A percentile compares a stretch with the other conserved stretches of the same genome.
Conservation (phyloP, 2,329 filamentous ascomycete species). For the Fusarium devonianum region DNA sequence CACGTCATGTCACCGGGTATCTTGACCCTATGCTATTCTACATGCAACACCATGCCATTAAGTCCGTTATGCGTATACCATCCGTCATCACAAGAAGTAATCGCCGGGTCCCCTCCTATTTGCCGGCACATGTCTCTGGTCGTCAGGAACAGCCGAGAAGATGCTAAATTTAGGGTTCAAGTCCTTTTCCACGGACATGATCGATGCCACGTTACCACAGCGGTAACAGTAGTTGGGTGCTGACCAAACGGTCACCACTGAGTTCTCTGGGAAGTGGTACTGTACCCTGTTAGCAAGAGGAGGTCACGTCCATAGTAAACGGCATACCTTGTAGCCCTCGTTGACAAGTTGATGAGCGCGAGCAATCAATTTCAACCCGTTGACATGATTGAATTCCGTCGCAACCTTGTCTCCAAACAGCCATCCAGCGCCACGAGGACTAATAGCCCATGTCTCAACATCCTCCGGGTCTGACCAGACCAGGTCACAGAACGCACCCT, state of each 20-base stretch:
- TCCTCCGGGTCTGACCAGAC: constrained; percentile 99
- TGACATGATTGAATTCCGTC: constrained; percentile 96
- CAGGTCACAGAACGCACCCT: constrained; percentile 96
- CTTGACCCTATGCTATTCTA: constrained; percentile 53
- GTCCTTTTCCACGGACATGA: constrained; percentile 89
- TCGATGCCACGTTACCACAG: constrained; percentile 95
- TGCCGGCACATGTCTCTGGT: constrained; percentile 80
- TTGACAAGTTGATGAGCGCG: constrained; percentile 98
- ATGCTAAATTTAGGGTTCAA: constrained; percentile 92
- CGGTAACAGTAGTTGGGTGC: constrained; percentile 95
- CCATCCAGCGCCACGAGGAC: constrained; percentile 94
- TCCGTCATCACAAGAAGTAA: constrained; percentile 67
- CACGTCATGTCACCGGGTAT: constrained; percentile 50
- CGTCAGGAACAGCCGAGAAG: constrained; percentile 87
- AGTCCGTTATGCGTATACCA: constrained; percentile 37
- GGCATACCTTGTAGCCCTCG: constrained; percentile 88
- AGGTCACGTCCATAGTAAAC: not conserved
- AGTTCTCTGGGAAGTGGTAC: constrained; percentile 95
- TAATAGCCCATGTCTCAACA: constrained; percentile 94
- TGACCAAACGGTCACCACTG: constrained; percentile 97
- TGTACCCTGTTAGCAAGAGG: constrained; percentile 48
- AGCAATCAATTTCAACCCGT: constrained; percentile 93
- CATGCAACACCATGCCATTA: constrained; percentile 45
- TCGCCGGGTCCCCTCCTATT: constrained; percentile 72
- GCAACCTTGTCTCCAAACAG: constrained; percentile 98